Conservation (phyloP, 331 rosid species). For the Saraca asoca region DNA sequence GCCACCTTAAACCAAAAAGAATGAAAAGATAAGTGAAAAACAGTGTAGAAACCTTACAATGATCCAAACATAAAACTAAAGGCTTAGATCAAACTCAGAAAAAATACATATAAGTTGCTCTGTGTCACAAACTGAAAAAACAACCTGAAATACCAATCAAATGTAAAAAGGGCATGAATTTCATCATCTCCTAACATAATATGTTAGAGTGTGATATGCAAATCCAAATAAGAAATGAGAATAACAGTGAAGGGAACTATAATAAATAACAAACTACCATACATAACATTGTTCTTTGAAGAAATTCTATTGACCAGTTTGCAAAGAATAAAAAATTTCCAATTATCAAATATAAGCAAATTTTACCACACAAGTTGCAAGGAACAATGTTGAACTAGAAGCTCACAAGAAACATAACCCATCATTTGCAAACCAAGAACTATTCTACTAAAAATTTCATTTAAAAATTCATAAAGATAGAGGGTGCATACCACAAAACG, state of each 20-base stretch:
- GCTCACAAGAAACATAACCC: neutral
- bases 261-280: too few species aligned
- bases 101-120: slow-evolving; percentile 79
- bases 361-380: too few species aligned
- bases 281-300: too few species aligned
- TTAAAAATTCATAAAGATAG: neutral
- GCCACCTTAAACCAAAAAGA: slow-evolving; percentile 51
- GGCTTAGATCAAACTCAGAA: neutral
- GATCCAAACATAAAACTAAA: neutral
- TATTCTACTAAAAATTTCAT: neutral
- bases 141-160: slow-evolving; percentile 57
- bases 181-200: neutral
- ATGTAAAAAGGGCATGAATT: slow-evolving; percentile 13
- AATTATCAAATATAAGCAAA: too few species aligned
- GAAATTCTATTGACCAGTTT: too few species aligned
- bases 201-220: too few species aligned
- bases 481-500: slow-evolving; percentile 48
- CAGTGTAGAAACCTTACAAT: neutral
- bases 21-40: neutral
- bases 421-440: neutral
- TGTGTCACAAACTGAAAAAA: slow-evolving; percentile 87
- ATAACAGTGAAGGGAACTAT: too few species aligned
- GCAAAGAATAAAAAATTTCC: too few species aligned
- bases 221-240: too few species aligned
- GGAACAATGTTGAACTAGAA: neutral